Conservation (phyloP, 177 flowering plant species). For the Telopea speciosissima region DNA sequence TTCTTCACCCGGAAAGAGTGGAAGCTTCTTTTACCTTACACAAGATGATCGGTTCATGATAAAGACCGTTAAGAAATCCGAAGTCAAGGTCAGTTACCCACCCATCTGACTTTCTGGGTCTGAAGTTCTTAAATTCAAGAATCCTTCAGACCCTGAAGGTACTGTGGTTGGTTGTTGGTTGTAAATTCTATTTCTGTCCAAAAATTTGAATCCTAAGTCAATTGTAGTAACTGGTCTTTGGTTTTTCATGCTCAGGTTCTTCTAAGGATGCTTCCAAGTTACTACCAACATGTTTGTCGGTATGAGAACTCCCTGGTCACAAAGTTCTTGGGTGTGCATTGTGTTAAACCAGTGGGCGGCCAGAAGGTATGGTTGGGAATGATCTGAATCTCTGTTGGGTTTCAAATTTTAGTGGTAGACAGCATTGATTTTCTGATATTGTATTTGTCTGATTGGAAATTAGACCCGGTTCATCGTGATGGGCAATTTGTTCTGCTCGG, state of each 20-base stretch:
- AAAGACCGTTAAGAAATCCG: slow-evolving; percentile 86
- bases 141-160: background rate
- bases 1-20: slow-evolving; percentile 91
- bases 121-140: background rate
- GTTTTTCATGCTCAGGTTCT: slow-evolving; percentile 49
- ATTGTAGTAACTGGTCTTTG: background rate
- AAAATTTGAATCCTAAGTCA: background rate
- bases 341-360: slow-evolving; percentile 83
- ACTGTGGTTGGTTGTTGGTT: background rate
- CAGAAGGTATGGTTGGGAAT: slow-evolving; percentile 44
- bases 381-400: slow-evolving; percentile 2
- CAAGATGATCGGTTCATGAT: slow-evolving; percentile 88
- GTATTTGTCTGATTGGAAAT: slow-evolving; percentile 1
- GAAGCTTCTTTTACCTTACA: slow-evolving; percentile 77
- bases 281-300: slow-evolving; percentile 59
- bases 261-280: slow-evolving; percentile 77
- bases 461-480: slow-evolving; percentile 86
- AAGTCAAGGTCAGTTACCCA: slow-evolving; percentile 68
- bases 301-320: slow-evolving; percentile 80
- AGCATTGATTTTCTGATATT: background rate
- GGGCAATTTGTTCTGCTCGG: slow-evolving; percentile 91
- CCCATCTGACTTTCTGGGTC: slow-evolving; percentile 10
- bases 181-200: background rate
- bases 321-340: slow-evolving; percentile 82
- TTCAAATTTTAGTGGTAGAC: background rate